Conservation (phyloP, 371 early-diverging fungal genomes). For the Nematocida sp. region DNA sequence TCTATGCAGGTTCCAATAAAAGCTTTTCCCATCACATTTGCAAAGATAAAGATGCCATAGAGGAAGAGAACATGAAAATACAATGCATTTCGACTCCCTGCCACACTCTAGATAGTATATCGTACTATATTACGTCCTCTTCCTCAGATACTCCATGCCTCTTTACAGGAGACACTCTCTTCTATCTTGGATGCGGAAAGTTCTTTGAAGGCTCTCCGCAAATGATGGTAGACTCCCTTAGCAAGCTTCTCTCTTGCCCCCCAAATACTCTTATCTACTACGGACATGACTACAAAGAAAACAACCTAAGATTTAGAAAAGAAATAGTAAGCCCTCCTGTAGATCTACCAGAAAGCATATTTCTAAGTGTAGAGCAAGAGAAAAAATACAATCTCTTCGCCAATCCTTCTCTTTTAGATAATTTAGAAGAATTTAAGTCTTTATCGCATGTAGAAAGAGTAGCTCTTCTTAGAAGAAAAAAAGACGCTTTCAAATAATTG, state of each 20-base stretch:
- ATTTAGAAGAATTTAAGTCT: background rate
- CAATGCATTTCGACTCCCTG: conserved; percentile 59
- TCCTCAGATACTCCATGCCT: conserved; percentile 8
- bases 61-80: conserved; percentile 28
- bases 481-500: conserved; percentile 19
- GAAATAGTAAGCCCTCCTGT: background rate
- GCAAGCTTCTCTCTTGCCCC: conserved; percentile 33
- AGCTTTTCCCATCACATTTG: conserved; percentile 3
- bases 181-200: conserved; percentile 65
- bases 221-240: conserved; percentile 55
- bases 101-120: conserved; percentile 63
- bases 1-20: conserved; percentile 33
- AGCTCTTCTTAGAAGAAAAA: background rate
- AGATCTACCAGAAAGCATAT: conserved; percentile 24
- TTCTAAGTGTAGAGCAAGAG: conserved; percentile 57
- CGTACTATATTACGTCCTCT: conserved; percentile 41
- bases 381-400: conserved; percentile 58
- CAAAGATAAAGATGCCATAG: conserved; percentile 28
- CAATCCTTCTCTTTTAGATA: conserved; percentile 13
- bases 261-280: conserved; percentile 56
- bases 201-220: conserved; percentile 65
- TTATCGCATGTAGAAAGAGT: conserved; percentile 12
- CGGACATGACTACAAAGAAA: conserved; percentile 65
- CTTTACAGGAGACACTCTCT: conserved; percentile 64
- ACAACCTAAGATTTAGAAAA: conserved; percentile 55